Conservation (phyloP, 2,329 filamentous ascomycete genomes). For the Fusarium sp. region DNA sequence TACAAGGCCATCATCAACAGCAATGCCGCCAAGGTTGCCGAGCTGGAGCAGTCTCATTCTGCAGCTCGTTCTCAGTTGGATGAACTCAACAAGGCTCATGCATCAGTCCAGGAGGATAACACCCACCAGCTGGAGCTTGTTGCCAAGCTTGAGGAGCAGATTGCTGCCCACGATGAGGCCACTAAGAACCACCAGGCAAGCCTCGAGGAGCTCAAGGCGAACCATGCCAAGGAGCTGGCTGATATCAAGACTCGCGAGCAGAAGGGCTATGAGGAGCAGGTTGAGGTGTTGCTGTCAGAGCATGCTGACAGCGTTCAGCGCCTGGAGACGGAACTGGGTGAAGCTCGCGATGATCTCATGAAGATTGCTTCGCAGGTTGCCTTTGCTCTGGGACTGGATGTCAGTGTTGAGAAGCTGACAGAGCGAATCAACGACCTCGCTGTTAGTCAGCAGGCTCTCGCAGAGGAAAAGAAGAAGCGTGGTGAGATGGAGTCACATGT, state of each 20-base stretch:
- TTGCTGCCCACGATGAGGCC: constrained; percentile 65
- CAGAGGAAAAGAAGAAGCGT: constrained; percentile 65
- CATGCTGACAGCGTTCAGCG: constrained; percentile 64
- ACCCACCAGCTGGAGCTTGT: constrained; percentile 58
- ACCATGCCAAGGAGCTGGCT: constrained; percentile 60
- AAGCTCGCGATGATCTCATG: constrained; percentile 71
- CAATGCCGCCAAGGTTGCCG: constrained; percentile 72
- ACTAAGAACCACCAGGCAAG: constrained; percentile 63
- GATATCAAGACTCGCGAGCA: constrained; percentile 59
- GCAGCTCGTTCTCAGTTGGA: constrained; percentile 72
- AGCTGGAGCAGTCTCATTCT: constrained; percentile 76
- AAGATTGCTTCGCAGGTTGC: constrained; percentile 70
- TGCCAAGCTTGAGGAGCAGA: constrained; percentile 63
- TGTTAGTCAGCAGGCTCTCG: constrained; percentile 66
- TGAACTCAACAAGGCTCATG: constrained; percentile 67
- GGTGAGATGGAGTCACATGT: constrained; percentile 64
- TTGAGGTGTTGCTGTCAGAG: constrained; percentile 66
- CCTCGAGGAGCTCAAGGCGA: constrained; percentile 58
- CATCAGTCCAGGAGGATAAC: constrained; percentile 57
- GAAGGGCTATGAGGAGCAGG: constrained; percentile 64
- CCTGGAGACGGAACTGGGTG: constrained; percentile 68
- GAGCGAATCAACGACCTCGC: constrained; percentile 66
- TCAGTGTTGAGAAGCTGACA: constrained; percentile 72
- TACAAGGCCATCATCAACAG: constrained; percentile 77
- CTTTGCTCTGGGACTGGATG: constrained; percentile 65